phyloP scores from a whole-genome alignment of 176 grass and related monocot species.

The Eragrostis curvula region DNA sequence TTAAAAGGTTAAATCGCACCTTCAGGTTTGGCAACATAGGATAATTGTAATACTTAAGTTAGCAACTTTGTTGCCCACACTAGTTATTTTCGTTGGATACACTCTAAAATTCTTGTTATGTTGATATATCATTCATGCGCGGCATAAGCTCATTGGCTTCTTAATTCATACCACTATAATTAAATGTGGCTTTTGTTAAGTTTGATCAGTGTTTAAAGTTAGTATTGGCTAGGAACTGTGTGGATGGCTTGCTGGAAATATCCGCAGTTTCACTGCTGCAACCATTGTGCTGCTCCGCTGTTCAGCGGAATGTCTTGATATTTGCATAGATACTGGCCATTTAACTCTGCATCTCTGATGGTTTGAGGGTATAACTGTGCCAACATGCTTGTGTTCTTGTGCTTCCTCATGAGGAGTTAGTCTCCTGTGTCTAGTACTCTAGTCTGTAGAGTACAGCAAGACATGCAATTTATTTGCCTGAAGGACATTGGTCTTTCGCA shows the following conservation, averaged over 20 bases:
- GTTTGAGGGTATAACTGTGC: not conserved
- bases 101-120: not conserved
- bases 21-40: not conserved
- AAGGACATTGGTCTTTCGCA: not conserved
- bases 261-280: not conserved
- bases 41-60: not conserved
- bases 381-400: constrained; percentile 8
- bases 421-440: constrained; percentile 25
- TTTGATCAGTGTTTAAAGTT: not conserved
- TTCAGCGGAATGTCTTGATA: not conserved
- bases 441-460: not conserved
- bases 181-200: constrained; percentile 10
- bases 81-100: not conserved
- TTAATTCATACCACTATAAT: not conserved
- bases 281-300: not conserved
- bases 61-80: not conserved
- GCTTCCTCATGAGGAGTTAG: constrained; percentile 18
- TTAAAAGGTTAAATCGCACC: constrained; percentile 2
- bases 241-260: not conserved
- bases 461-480: constrained; percentile 9
- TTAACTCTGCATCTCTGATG: not conserved
- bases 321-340: not conserved
- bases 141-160: not conserved
- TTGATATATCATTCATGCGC: constrained; percentile 10
- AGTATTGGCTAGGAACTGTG: constrained; percentile 15